Conservation (phyloP, 208 protist genomes). For the Acanthamoeba healyi region DNA sequence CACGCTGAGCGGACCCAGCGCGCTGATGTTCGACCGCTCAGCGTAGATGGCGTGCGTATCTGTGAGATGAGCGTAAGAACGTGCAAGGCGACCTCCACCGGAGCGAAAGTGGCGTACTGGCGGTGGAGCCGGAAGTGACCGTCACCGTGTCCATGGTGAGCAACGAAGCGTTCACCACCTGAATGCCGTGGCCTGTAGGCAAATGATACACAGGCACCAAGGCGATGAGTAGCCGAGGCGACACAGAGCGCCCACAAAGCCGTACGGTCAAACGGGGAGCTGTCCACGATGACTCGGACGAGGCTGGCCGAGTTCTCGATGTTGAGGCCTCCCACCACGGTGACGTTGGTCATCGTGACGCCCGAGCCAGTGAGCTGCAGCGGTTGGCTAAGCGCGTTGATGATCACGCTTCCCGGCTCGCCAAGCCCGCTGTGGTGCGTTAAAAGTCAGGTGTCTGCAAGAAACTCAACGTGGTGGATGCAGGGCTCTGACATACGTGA, state of each 20-base stretch:
- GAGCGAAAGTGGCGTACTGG: neutral
- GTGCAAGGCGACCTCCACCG: neutral
- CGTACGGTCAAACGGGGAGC: neutral
- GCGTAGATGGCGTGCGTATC: neutral
- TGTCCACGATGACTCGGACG: neutral
- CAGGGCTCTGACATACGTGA: neutral
- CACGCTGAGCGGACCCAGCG: neutral
- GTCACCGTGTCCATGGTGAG: neutral
- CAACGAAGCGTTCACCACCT: neutral
- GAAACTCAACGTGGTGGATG: too few relatives aligned
- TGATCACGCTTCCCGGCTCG: neutral
- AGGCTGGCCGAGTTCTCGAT: neutral
- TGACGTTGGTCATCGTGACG: slow-evolving; percentile 10
- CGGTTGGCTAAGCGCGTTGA: neutral
- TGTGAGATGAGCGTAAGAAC: neutral
- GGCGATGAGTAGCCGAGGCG: too few relatives aligned
- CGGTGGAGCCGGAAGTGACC: neutral
- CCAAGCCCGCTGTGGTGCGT: neutral
- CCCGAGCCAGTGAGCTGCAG: neutral
- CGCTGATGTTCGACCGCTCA: neutral
- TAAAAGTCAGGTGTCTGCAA: neutral
- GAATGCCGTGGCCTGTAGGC: neutral
- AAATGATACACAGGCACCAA: too few relatives aligned
- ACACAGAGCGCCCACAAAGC: too few relatives aligned
- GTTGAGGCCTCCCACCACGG: neutral